Base-by-base conservation (phyloP, 352 stramenopile species). In the Phytophthora palmivora region DNA sequence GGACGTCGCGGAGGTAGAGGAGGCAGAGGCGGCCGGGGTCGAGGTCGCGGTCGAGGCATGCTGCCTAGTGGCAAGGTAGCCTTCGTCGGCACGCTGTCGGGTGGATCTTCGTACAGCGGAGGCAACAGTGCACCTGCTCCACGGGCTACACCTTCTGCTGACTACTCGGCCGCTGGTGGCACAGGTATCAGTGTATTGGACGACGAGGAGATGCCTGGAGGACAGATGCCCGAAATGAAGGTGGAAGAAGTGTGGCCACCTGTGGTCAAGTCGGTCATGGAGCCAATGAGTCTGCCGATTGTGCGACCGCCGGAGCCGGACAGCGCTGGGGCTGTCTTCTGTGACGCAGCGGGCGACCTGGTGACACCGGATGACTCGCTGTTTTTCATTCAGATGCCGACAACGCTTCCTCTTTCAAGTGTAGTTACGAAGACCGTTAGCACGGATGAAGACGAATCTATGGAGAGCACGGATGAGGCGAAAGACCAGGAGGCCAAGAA, bases 181-280 rank as follows among this genome's bases (percentile, higher is more conserved):
- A 76, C 89, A 5, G 87, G 87, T 26, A 95, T 95, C 63, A 95
- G 87, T 73, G 78, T 95, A 14, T 58, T 95, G 14, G 87, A 95
- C 42, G 79, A 93, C 16, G 75, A 82, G 26, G 74, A 90, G 18
- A 62, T 89, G 44, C 75, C 77, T 4, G 78, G 82, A 8, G 63
- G 78, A 19, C 79, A 89, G 7, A 58, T 77, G 15, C 72, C 72
- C 5, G 70, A 74, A 6, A 81, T 84, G 54, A 69, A 92, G 30
- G 72, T 92, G 26, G 70, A 90, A 63, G 70, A 91, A 34, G 80
- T 93, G 69, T 95, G 87, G 87, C 87, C 87, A 14, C 87, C 87
- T 6, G 74, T 85, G 21, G 64, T 95, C 33, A 87, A 92, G 63
- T 92, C 83, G 12, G 63, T 72, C 7, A 93, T 95, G 85, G 83